Evolutionary conservation across 2,329 filamentous ascomycete species (phyloP).

Genomic region (Phialophora macrospora): DNA sequence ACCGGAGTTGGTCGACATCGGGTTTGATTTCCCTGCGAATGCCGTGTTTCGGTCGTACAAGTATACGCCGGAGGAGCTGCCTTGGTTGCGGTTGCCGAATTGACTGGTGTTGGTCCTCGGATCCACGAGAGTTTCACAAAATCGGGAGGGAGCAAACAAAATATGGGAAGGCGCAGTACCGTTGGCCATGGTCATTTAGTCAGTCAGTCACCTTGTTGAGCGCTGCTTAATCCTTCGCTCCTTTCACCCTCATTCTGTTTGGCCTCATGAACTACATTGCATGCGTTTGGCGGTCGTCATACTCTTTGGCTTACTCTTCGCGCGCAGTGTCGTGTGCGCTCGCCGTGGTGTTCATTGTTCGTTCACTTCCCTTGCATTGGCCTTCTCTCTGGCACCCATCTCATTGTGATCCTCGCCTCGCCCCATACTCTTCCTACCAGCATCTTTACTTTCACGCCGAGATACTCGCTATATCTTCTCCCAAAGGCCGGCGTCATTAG

Average conservation of each 20-base stretch:
- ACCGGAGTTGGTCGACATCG: conserved; percentile 41
- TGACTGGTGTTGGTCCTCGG: background rate
- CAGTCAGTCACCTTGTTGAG: background rate
- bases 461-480: background rate
- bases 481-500: background rate
- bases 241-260: background rate
- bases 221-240: background rate
- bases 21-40: conserved; percentile 48
- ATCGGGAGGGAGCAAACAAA: background rate
- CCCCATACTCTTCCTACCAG: background rate
- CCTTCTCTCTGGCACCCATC: background rate
- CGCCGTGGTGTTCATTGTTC: background rate
- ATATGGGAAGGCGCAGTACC: background rate
- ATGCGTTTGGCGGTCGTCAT: background rate
- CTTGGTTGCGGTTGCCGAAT: conserved; percentile 43
- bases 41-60: conserved; percentile 54
- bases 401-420: background rate
- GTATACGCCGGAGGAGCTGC: conserved; percentile 49
- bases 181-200: background rate
- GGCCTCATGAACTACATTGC: background rate
- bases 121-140: background rate
- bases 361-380: too few relatives aligned
- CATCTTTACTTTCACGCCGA: background rate
- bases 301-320: background rate
- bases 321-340: background rate